A percentile compares a stretch with the other conserved stretches of the same genome.
phyloP scores from a whole-genome alignment of 352 stramenopile genomes.

The Pythium monospermum region DNA sequence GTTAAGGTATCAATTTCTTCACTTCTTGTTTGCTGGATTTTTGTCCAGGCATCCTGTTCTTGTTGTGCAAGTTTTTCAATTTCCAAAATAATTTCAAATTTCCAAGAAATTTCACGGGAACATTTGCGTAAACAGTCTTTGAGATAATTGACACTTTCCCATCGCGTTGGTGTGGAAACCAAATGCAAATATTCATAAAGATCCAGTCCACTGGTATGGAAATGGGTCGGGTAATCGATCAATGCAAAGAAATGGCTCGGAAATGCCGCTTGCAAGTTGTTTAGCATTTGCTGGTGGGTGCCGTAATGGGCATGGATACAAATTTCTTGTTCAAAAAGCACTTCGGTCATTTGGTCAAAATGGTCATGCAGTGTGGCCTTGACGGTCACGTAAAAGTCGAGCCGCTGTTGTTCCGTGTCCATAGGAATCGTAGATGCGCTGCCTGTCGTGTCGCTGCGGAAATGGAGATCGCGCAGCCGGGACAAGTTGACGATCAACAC shows the following conservation, averaged over 20 bases:
- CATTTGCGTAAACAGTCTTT: conserved; percentile 70
- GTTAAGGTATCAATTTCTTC: conserved; percentile 80
- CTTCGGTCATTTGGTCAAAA: conserved; percentile 32
- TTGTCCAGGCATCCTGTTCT: conserved; percentile 43
- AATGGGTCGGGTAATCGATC: conserved; percentile 67
- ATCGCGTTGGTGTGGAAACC: conserved; percentile 54
- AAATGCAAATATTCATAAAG: conserved; percentile 62
- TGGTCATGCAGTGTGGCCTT: conserved; percentile 29
- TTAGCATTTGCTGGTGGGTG: conserved; percentile 19
- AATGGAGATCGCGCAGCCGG: conserved; percentile 28
- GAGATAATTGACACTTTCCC: conserved; percentile 79
- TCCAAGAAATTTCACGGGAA: conserved; percentile 79
- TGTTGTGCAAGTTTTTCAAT: conserved; percentile 65
- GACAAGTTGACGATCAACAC: conserved; percentile 35
- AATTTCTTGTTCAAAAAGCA: conserved; percentile 34
- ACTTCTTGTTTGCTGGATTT: conserved; percentile 44
- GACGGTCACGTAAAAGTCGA: conserved; percentile 24
- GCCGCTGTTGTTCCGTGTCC: conserved; percentile 22
- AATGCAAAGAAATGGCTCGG: conserved; percentile 32
- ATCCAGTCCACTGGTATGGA: conserved; percentile 48
- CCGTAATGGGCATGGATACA: conserved; percentile 33
- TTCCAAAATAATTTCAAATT: conserved; percentile 59
- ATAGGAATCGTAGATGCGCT: conserved; percentile 10
- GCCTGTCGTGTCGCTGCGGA: conserved; percentile 12
- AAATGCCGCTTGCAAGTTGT: conserved; percentile 21